Evolutionary conservation across 345 rosid genomes (phyloP).

Genomic region (Syzygium aromaticum): DNA sequence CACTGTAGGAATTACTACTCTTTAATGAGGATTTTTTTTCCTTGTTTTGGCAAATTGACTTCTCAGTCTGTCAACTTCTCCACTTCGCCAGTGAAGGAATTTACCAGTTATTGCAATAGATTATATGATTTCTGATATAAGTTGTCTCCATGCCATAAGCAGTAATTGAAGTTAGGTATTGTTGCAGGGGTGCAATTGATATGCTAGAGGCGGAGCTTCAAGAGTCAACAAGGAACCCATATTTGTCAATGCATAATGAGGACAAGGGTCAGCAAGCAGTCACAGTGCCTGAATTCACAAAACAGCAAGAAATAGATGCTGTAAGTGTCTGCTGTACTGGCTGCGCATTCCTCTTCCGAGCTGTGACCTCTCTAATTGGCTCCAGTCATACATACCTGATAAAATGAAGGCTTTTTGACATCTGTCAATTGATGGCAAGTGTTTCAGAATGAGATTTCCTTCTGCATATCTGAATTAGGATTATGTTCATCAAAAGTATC

Average conservation of each 20-base stretch:
- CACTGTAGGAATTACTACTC: background rate
- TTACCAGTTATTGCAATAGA: background rate
- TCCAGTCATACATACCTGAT: background rate
- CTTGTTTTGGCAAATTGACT: background rate
- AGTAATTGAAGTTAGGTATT: background rate
- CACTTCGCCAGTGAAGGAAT: background rate
- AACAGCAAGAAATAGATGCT: conserved; percentile 14
- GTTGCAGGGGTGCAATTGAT: conserved; percentile 69
- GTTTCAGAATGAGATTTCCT: background rate
- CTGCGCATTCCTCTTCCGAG: background rate
- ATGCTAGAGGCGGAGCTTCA: conserved; percentile 60
- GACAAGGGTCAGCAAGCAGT: conserved; percentile 11
- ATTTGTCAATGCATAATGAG: conserved; percentile 13
- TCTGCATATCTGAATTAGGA: background rate
- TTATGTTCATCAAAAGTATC: background rate
- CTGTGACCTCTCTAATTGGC: background rate
- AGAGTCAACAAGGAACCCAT: conserved; percentile 21
- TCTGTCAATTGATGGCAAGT: background rate
- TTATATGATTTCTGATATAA: background rate
- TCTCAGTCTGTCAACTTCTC: background rate
- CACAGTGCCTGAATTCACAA: conserved; percentile 11
- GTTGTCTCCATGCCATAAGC: background rate
- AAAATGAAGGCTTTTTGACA: background rate
- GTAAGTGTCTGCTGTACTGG: conserved; percentile 20
- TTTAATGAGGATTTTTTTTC: background rate